These are phyloP conservation scores for Geranium incanum DNA, from an alignment of 441 rosid species.

Conservation along the genomic window DNA sequence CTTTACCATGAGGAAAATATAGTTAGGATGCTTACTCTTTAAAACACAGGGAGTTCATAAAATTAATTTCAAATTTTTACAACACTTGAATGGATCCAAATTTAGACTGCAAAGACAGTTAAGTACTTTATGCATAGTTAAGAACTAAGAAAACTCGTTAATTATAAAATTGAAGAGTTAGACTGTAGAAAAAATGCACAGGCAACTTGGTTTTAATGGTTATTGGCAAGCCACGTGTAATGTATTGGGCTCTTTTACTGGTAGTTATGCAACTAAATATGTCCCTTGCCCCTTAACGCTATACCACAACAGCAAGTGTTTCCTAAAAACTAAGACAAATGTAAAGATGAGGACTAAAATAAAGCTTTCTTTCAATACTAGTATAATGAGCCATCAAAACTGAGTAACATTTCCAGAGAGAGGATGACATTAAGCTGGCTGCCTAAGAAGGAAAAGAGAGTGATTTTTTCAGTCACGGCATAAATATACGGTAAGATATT, in stretches of 20 bases:
- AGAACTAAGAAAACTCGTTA: background rate
- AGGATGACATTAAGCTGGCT: conserved; percentile 4
- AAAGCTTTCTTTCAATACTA: background rate
- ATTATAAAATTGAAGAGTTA: background rate
- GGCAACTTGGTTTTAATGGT: background rate
- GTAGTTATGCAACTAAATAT: background rate
- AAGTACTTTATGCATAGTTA: background rate
- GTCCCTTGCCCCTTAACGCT: background rate
- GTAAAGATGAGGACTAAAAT: background rate
- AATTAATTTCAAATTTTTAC: background rate
- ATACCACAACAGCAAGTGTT: background rate
- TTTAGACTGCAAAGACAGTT: background rate
- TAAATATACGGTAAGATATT: background rate
- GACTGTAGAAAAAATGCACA: background rate
- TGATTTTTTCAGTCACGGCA: background rate
- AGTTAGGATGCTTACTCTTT: background rate
- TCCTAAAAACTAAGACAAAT: background rate
- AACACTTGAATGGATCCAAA: background rate
- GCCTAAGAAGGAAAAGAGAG: background rate
- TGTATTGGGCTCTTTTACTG: background rate
- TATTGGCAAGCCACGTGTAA: background rate
- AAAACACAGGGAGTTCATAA: background rate
- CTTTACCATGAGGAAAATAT: background rate
- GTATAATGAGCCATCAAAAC: background rate
- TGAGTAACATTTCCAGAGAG: background rate